A percentile compares a stretch with the other conserved stretches of the same genome.
phyloP scores from a whole-genome alignment of 1,284 basidiomycete species.

The Mycosarcoma mackinlayi region DNA sequence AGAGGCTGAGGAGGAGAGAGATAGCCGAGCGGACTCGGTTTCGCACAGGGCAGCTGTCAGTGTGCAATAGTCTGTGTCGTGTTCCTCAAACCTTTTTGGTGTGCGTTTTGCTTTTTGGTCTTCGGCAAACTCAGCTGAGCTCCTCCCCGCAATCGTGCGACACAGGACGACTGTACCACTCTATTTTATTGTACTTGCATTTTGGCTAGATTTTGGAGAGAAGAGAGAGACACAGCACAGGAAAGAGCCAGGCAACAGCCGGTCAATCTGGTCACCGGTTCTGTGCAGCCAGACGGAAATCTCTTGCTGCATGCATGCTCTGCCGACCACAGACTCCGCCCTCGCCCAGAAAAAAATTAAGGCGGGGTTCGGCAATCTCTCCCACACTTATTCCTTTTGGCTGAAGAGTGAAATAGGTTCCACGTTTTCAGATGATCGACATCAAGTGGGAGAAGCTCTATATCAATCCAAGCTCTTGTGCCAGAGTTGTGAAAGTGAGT shows the following conservation, averaged over 20 bases:
- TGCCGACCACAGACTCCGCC: neutral
- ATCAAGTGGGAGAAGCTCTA: neutral
- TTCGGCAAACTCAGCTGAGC: slow-evolving; percentile 19
- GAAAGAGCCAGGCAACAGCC: too few species aligned
- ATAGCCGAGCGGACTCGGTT: slow-evolving; percentile 23
- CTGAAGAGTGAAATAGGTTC: too few species aligned
- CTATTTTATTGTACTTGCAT: neutral
- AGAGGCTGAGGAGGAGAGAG: slow-evolving; percentile 5
- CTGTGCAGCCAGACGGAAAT: neutral
- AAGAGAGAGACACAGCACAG: neutral
- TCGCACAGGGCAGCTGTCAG: slow-evolving; percentile 26
- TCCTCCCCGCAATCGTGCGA: too few species aligned
- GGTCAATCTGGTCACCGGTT: slow-evolving; percentile 39
- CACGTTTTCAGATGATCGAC: slow-evolving; percentile 3
- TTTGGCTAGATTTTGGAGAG: neutral
- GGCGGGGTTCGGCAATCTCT: slow-evolving; percentile 21
- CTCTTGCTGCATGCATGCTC: slow-evolving; percentile 1
- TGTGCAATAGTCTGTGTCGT: slow-evolving; percentile 1
- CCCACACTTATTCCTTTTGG: too few species aligned
- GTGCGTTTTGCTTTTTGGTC: too few species aligned
- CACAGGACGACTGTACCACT: too few species aligned
- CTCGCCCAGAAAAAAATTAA: neutral
- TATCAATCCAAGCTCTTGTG: too few species aligned
- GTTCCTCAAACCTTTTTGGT: neutral
- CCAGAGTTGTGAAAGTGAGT: too few species aligned